Percentiles rank a stretch among this genome's conserved stretches.
These are phyloP conservation scores for Candida albicans DNA, from an alignment of 1,139 yeast genomes.

Conservation along the genomic window DNA sequence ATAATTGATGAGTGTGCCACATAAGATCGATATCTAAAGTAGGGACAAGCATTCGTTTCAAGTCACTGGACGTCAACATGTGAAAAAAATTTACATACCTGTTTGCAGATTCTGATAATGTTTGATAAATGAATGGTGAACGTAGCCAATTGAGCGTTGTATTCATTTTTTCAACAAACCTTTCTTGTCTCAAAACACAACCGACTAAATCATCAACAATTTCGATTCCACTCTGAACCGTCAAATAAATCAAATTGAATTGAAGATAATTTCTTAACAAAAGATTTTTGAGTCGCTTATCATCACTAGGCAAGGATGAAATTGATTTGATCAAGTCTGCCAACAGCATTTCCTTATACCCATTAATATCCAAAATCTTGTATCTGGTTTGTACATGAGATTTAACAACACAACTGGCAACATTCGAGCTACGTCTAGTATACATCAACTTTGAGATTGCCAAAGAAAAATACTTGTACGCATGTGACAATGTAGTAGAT, in stretches of 20 bases:
- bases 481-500: too few species aligned
- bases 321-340: background rate
- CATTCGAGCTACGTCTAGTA: too few species aligned
- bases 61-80: background rate
- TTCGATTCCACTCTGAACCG: constrained; percentile 16
- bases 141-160: constrained; percentile 27
- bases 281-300: background rate
- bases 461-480: too few species aligned
- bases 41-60: constrained; percentile 19
- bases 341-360: too few species aligned
- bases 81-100: background rate
- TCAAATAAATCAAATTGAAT: constrained; percentile 22
- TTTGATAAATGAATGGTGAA: constrained; percentile 20
- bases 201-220: constrained; percentile 32
- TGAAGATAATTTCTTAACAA: constrained; percentile 17
- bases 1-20: constrained; percentile 43
- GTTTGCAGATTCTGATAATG: constrained; percentile 12
- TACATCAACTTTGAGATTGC: too few species aligned
- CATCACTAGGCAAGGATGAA: background rate
- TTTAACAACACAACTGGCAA: too few species aligned
- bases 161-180: constrained; percentile 31
- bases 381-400: too few species aligned
- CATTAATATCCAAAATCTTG: too few species aligned
- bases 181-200: constrained; percentile 31
- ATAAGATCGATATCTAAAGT: constrained; percentile 40